These are phyloP conservation scores for Cryphonectria radicalis DNA, from an alignment of 2,329 filamentous ascomycete genomes.

Conservation along the genomic window DNA sequence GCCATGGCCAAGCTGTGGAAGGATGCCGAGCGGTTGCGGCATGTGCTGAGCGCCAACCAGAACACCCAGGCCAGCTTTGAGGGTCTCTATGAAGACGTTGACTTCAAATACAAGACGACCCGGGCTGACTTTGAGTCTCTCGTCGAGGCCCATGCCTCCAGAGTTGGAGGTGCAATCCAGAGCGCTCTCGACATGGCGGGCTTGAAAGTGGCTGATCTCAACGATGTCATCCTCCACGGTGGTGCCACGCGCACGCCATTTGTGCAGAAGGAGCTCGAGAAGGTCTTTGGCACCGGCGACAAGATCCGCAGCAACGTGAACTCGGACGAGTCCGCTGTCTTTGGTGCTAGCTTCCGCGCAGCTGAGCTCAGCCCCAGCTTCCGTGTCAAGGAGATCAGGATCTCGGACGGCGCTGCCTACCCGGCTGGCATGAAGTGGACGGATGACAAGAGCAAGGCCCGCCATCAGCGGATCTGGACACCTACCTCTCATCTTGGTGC, in stretches of 20 bases:
- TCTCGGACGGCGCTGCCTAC: constrained; percentile 77
- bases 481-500: constrained; percentile 75
- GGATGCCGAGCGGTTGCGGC: constrained; percentile 83
- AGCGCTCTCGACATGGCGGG: constrained; percentile 75
- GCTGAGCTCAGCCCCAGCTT: constrained; percentile 93
- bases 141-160: constrained; percentile 67
- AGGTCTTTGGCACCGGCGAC: constrained; percentile 68
- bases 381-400: constrained; percentile 94
- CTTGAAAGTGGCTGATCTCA: constrained; percentile 74
- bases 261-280: constrained; percentile 86
- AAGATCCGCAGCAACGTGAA: constrained; percentile 96
- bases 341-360: constrained; percentile 93
- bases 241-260: constrained; percentile 91
- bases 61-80: constrained; percentile 83
- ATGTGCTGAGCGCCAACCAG: constrained; percentile 90
- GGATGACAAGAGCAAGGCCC: constrained; percentile 68
- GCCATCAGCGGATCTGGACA: constrained; percentile 83
- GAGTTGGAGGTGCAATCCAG: constrained; percentile 71
- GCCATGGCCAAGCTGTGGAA: constrained; percentile 90
- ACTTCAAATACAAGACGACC: constrained; percentile 89
- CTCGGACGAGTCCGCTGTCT: constrained; percentile 93
- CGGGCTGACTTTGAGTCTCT: constrained; percentile 82
- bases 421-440: constrained; percentile 76
- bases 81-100: constrained; percentile 86
- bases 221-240: constrained; percentile 92